Evolutionary conservation across 257 asterid species (phyloP).

Genomic region (Pogostemon cablin): DNA sequence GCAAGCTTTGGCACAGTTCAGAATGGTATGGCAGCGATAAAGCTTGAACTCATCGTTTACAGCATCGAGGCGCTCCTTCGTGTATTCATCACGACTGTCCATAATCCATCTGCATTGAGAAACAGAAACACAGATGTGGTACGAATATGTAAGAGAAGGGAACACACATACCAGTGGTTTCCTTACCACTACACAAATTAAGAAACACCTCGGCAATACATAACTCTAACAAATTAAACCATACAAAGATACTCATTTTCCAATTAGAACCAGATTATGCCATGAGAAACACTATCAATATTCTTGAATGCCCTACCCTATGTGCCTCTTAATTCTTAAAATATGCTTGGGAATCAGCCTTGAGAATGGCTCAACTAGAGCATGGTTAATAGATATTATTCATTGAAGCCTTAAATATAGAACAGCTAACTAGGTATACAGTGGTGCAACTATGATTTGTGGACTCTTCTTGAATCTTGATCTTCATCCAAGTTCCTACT

Average conservation of each 20-base stretch:
- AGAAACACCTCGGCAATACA: slow-evolving; percentile 1
- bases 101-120: slow-evolving; percentile 81
- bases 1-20: slow-evolving; percentile 95
- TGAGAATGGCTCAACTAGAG: not conserved
- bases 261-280: not conserved
- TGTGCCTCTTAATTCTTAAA: not conserved
- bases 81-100: slow-evolving; percentile 97
- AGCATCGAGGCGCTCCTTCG: slow-evolving; percentile 88
- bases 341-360: not conserved
- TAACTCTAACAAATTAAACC: not conserved
- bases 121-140: slow-evolving; percentile 1
- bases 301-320: not conserved
- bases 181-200: not conserved
- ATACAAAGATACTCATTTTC: not conserved
- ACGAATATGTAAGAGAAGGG: not conserved
- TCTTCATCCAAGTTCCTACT: not conserved
- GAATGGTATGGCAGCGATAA: slow-evolving; percentile 88
- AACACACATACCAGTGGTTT: no score
- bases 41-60: slow-evolving; percentile 84
- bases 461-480: not conserved
- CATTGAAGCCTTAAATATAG: not conserved
- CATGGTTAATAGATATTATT: not conserved
- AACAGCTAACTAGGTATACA: not conserved
- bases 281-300: not conserved
- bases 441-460: not conserved